Conservation (phyloP, 352 stramenopile genomes). For the Globisporangium spinosum region DNA sequence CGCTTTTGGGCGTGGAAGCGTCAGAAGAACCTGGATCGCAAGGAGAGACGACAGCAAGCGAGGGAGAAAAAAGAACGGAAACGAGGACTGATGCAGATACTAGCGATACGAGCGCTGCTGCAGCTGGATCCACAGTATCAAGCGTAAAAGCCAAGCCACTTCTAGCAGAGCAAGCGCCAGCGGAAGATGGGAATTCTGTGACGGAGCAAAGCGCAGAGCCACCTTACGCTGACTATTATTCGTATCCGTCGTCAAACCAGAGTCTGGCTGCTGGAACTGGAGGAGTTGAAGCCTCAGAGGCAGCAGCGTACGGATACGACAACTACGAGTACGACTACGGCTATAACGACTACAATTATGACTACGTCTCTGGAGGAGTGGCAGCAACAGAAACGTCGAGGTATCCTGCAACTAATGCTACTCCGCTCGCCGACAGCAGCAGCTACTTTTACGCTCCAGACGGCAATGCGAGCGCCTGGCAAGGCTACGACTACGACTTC, state of each 20-base stretch:
- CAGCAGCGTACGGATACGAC: constrained; percentile 22
- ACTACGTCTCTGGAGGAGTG: background rate
- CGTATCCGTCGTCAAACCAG: background rate
- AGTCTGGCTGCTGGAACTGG: background rate
- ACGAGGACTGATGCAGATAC: background rate
- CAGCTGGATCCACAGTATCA: background rate
- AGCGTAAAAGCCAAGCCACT: background rate
- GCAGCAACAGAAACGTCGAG: background rate
- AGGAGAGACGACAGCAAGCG: constrained; percentile 17
- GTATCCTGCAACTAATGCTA: background rate
- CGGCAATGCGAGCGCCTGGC: constrained; percentile 30
- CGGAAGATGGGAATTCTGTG: background rate
- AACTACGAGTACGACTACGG: constrained; percentile 28
- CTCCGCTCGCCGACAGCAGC: constrained; percentile 25
- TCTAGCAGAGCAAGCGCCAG: background rate
- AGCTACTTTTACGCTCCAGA: constrained; percentile 31
- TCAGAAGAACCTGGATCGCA: constrained; percentile 26
- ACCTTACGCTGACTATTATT: background rate
- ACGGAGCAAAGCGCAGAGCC: background rate
- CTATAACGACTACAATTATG: constrained; percentile 14
- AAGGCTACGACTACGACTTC: constrained; percentile 23
- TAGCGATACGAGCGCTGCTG: background rate
- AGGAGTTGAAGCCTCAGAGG: background rate
- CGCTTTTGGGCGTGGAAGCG: constrained; percentile 50
- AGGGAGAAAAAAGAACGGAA: constrained; percentile 22